Evolutionary conservation across 2,329 filamentous ascomycete genomes (phyloP), one percentile per base, ranked within the genome.

Genomic region (Pestalotiopsis fici): DNA sequence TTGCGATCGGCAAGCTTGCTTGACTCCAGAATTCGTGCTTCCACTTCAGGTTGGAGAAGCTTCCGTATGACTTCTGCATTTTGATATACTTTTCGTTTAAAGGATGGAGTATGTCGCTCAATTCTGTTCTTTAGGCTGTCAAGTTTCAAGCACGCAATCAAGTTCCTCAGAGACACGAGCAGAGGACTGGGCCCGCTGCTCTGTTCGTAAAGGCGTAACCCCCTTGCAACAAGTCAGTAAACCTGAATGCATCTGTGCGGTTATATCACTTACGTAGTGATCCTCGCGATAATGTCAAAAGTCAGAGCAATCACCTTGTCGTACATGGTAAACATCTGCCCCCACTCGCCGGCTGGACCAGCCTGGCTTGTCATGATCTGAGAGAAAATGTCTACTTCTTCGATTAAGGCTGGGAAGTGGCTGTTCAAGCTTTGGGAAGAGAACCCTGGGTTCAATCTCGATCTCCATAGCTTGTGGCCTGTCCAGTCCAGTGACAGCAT

Each of bases 241-340:
- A 28, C 15, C 4, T 15, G n/a, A 15, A 66, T 59, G 67, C 69
- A 28, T 67, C 21, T n/a, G 31, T 11, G 11, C 25, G 15, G 12
- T n/a, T n/a, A n/a, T 55, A 35, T 23, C 25, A 68, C 71, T 70
- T 61, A 71, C 71, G 71, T 15, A 2, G 67, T 50, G 7, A 64
- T 21, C 37, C 67, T 57, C 47, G 63, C 64, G 23, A 73, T 73
- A 3, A 73, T 64, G 43, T 72, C 68, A 25, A 69, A 70, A 2
- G 65, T 72, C 2, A 71, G 43, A 50, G 23, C 60, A 1, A 71
- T 35, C 1, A 67, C 66, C 15, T 54, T 69, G 1, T 70, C 67
- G 15, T 69, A 68, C 18, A 73, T 15, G 0, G 68, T 47, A 28
- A 71, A 73, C 18, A 69, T 13, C 2, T 65, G 56, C 6, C 71